phyloP scores from a whole-genome alignment of 306 rosid species.

The Biancaea sappan region DNA sequence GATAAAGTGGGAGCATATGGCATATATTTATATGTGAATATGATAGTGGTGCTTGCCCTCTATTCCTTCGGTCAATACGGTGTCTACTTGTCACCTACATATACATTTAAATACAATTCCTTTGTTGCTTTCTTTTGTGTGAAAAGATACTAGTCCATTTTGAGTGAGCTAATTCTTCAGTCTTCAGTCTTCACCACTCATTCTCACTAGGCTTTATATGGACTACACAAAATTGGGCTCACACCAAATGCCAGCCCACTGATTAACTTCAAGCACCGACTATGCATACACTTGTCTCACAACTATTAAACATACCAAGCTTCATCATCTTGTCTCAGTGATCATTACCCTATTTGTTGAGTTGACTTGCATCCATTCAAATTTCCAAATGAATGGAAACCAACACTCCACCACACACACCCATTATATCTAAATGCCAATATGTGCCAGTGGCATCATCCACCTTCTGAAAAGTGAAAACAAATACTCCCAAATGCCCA shows the following conservation, averaged over 20 bases:
- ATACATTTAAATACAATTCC: constrained; percentile 11
- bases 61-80: constrained; percentile 25
- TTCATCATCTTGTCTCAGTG: too few relatives aligned
- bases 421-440: not conserved
- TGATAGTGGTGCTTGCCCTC: constrained; percentile 37
- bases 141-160: constrained; percentile 7
- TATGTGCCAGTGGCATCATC: too few relatives aligned
- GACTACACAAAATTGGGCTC: not conserved
- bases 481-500: too few relatives aligned
- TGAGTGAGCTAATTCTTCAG: constrained; percentile 18
- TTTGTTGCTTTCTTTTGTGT: not conserved
- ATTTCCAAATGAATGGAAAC: constrained; percentile 16
- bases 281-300: too few relatives aligned
- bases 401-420: not conserved
- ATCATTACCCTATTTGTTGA: not conserved
- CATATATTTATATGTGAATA: not conserved
- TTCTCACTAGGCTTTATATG: too few relatives aligned
- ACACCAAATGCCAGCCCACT: not conserved
- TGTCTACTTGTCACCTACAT: constrained; percentile 33
- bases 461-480: too few relatives aligned
- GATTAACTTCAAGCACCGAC: too few relatives aligned
- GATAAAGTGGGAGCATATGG: constrained; percentile 24
- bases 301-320: too few relatives aligned
- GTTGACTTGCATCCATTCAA: not conserved
- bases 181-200: too few relatives aligned